Evolutionary conservation across 108 stramenopile species (phyloP).

Genomic region (Skeletonema marinoi): DNA sequence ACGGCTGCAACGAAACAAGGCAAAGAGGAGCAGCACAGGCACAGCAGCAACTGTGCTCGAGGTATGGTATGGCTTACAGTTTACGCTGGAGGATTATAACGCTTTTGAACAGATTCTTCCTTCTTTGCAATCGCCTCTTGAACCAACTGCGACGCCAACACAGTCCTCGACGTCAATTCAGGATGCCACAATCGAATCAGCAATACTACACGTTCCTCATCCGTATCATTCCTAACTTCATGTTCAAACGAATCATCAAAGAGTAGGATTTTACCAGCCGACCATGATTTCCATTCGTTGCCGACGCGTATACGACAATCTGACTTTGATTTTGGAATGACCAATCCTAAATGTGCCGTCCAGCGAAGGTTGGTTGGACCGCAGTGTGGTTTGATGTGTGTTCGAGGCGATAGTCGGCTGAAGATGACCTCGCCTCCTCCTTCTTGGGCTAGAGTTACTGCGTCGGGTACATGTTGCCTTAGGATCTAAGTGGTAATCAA

Average conservation of each 20-base stretch:
- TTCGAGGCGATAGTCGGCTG: constrained; percentile 63
- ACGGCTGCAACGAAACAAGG: no score
- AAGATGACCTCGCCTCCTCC: constrained; percentile 87
- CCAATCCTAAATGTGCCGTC: constrained; percentile 80
- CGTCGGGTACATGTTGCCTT: constrained; percentile 55
- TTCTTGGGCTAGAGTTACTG: constrained; percentile 58
- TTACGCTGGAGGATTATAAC: constrained; percentile 16
- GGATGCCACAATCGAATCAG: constrained; percentile 83
- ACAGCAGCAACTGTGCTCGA: no score
- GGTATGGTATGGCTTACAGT: no score
- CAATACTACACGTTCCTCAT: constrained; percentile 62
- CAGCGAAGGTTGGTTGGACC: constrained; percentile 73
- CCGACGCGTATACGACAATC: constrained; percentile 70
- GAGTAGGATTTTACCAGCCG: constrained; percentile 66
- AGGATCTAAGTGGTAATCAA: constrained; percentile 20
- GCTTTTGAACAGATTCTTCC: constrained; percentile 23
- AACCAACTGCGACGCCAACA: constrained; percentile 17
- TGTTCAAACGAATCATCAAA: constrained; percentile 91
- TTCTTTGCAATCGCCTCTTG: constrained; percentile 19
- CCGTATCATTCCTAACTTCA: constrained; percentile 72
- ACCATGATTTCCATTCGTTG: constrained; percentile 63
- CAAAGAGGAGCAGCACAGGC: no score
- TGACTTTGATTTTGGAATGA: constrained; percentile 48
- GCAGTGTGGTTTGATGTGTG: constrained; percentile 71
- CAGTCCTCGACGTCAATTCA: constrained; percentile 11